Percentiles rank a stretch among this genome's conserved stretches.
Conservation (phyloP, 441 rosid species). For the Pelargonium citronellum region DNA sequence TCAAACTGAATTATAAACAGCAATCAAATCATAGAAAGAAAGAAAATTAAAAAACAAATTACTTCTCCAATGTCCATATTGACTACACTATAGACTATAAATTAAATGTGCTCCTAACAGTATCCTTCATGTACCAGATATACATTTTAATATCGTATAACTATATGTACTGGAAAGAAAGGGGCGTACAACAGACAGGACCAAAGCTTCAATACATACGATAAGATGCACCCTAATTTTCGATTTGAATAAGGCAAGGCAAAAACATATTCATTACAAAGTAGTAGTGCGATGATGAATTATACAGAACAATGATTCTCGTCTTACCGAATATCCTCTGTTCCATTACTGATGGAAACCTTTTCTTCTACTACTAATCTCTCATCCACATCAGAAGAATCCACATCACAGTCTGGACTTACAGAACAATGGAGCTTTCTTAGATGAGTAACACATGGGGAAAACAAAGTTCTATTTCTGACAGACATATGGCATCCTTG, state of each 20-base stretch:
- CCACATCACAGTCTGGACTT: slow-evolving; percentile 42
- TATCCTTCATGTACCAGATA: too few relatives aligned
- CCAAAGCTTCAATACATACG: too few relatives aligned
- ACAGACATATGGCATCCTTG: slow-evolving; percentile 24
- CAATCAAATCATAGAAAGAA: too few relatives aligned
- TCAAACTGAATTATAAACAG: too few relatives aligned
- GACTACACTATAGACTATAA: too few relatives aligned
- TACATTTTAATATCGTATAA: too few relatives aligned
- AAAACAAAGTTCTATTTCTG: slow-evolving; percentile 21
- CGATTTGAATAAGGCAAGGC: background rate
- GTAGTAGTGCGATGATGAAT: background rate
- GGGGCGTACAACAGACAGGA: too few relatives aligned
- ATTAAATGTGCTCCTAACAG: too few relatives aligned
- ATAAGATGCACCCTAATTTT: background rate
- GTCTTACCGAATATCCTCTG: slow-evolving; percentile 45
- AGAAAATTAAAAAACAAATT: too few relatives aligned
- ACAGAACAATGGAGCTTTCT: slow-evolving; percentile 30
- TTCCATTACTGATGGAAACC: slow-evolving; percentile 20
- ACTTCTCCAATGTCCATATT: too few relatives aligned
- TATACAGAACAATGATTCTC: slow-evolving; percentile 14
- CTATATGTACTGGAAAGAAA: too few relatives aligned
- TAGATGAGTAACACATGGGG: slow-evolving; percentile 30
- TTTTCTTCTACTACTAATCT: slow-evolving; percentile 34
- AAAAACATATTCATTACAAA: background rate
- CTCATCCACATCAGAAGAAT: slow-evolving; percentile 32